phyloP scores from a whole-genome alignment of 2,329 filamentous ascomycete genomes.

The Monosporascus sp. region DNA sequence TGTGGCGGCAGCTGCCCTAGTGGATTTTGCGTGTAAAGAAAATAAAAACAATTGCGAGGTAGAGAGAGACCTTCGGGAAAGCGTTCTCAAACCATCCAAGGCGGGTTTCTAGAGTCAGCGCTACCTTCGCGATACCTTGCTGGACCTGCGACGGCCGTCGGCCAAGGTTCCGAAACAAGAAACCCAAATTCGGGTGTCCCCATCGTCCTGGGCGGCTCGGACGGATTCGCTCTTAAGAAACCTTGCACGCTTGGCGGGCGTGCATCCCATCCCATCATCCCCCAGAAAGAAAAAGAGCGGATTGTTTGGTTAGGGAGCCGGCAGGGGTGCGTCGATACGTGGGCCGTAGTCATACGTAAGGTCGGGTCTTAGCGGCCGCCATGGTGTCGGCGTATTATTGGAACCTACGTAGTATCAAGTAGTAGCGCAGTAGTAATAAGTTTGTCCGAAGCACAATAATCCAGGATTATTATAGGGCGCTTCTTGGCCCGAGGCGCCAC shows the following conservation, averaged over 20 bases:
- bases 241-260: slow-evolving; percentile 21
- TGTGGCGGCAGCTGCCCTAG: no score
- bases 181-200: slow-evolving; percentile 4
- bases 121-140: not conserved
- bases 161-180: slow-evolving; percentile 1
- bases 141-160: not conserved
- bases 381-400: no score
- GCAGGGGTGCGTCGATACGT: not conserved
- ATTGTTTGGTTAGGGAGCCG: not conserved
- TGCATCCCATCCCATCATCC: not conserved
- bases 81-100: not conserved
- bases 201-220: slow-evolving; percentile 20
- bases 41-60: not conserved
- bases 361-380: no score
- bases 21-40: no score
- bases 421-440: no score
- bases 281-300: not conserved
- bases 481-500: not conserved
- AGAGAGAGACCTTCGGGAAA: not conserved
- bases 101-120: not conserved
- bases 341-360: not conserved
- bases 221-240: slow-evolving; percentile 25
- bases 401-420: no score
- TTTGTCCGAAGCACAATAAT: no score
- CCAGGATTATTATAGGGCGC: not conserved